These are phyloP conservation scores for Zymoseptoria pseudotritici DNA, from an alignment of 2,329 filamentous ascomycete genomes.

Conservation along the genomic window DNA sequence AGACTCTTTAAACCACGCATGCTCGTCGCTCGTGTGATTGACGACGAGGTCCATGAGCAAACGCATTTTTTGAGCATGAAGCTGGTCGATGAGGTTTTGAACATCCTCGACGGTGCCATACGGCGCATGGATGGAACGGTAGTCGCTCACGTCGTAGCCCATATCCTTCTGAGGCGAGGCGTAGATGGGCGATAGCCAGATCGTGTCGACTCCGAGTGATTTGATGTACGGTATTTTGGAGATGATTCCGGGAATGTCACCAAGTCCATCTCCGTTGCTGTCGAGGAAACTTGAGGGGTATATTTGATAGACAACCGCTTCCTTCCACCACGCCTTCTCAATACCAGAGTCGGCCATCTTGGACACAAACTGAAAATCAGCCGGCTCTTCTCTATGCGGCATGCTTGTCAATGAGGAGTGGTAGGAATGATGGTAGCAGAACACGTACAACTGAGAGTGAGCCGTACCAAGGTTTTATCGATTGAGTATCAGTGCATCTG, in stretches of 20 bases:
- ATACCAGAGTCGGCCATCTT: background rate
- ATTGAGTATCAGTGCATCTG: background rate
- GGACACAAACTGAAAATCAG: background rate
- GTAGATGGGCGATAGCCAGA: conserved; percentile 40
- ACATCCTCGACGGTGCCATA: conserved; percentile 43
- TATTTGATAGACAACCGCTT: conserved; percentile 40
- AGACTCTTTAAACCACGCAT: conserved; percentile 50
- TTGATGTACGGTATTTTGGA: conserved; percentile 54
- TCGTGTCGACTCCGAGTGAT: conserved; percentile 49
- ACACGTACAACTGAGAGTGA: background rate
- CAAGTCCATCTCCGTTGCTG: conserved; percentile 52
- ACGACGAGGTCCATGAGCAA: conserved; percentile 39
- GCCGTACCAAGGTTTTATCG: background rate
- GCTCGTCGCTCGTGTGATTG: conserved; percentile 23
- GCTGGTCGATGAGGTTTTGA: conserved; percentile 36
- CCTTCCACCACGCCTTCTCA: conserved; percentile 31
- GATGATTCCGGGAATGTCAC: conserved; percentile 58
- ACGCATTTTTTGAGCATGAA: conserved; percentile 40
- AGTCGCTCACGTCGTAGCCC: conserved; percentile 45
- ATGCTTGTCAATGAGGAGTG: background rate
- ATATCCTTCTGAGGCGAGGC: conserved; percentile 32
- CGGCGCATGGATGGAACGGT: conserved; percentile 39
- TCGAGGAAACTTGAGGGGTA: conserved; percentile 51
- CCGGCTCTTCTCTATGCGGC: background rate
- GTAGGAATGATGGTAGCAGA: background rate